phyloP scores from a whole-genome alignment of 495 filamentous ascomycete genomes.

The Halenospora varia region DNA sequence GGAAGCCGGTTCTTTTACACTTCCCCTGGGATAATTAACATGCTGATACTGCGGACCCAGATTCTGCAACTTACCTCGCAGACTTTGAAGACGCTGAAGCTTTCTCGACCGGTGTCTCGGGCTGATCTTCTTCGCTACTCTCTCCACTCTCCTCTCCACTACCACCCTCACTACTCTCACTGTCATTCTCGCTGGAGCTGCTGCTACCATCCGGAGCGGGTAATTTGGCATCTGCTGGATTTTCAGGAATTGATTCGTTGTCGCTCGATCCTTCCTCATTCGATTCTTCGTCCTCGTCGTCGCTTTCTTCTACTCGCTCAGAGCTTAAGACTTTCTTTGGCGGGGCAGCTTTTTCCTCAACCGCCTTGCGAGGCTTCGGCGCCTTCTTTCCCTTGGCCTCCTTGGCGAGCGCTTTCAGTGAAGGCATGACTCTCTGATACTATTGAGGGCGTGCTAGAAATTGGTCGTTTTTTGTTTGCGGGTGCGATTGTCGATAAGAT shows the following conservation, averaged over 20 bases:
- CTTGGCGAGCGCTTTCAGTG: slow-evolving; percentile 12
- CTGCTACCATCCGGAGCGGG: slow-evolving; percentile 2
- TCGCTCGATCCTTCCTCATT: slow-evolving; percentile 16
- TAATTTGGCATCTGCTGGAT: slow-evolving; percentile 1
- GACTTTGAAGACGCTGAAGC: neutral
- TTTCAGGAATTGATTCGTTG: slow-evolving; percentile 13
- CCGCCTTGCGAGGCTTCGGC: slow-evolving; percentile 2
- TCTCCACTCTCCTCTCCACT: slow-evolving; percentile 21
- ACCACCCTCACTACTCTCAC: slow-evolving; percentile 21
- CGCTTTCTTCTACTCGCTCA: slow-evolving; percentile 21
- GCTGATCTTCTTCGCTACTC: slow-evolving; percentile 22
- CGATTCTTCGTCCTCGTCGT: slow-evolving; percentile 9
- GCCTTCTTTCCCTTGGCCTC: slow-evolving; percentile 14
- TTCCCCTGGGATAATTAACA: neutral
- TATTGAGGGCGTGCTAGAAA: too few relatives aligned
- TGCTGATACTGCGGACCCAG: too few relatives aligned
- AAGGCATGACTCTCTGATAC: slow-evolving; percentile 10
- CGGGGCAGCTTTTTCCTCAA: neutral
- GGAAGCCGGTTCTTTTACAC: neutral
- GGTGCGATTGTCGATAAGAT: too few relatives aligned
- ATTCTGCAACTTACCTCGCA: neutral
- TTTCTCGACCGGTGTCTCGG: neutral
- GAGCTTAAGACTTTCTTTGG: slow-evolving; percentile 15
- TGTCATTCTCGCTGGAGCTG: slow-evolving; percentile 36
- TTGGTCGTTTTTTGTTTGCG: too few relatives aligned